Evolutionary conservation across 2,329 filamentous ascomycete species (phyloP).

Genomic region (Verticillium nubilum): DNA sequence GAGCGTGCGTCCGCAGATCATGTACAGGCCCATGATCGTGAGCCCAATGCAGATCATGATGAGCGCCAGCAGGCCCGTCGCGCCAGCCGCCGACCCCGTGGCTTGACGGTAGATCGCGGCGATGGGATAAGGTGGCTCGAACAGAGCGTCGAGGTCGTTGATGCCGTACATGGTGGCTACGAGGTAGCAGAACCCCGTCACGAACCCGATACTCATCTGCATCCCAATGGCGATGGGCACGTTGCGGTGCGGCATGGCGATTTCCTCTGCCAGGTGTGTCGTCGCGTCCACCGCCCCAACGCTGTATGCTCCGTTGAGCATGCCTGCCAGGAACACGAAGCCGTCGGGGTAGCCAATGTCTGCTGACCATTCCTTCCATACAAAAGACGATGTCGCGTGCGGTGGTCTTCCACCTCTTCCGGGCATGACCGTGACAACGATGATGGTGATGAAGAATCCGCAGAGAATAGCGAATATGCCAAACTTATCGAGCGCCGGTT

Average conservation of each 20-base stretch:
- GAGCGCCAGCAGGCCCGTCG: conserved; percentile 42
- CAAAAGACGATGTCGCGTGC: conserved; percentile 28
- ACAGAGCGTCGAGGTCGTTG: conserved; percentile 45
- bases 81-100: conserved; percentile 43
- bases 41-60: conserved; percentile 30
- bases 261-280: conserved; percentile 61
- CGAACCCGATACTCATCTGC: conserved; percentile 43
- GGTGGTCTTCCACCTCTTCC: conserved; percentile 21
- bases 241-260: conserved; percentile 44
- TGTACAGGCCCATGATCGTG: conserved; percentile 28
- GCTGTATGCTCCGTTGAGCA: conserved; percentile 62
- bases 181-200: conserved; percentile 46
- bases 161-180: conserved; percentile 54
- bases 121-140: conserved; percentile 53
- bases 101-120: conserved; percentile 61
- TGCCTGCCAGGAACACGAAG: conserved; percentile 34
- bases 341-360: conserved; percentile 33
- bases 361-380: conserved; percentile 34
- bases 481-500: conserved; percentile 47
- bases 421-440: conserved; percentile 50
- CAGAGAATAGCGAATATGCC: conserved; percentile 46
- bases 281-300: conserved; percentile 63
- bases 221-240: conserved; percentile 48
- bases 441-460: conserved; percentile 48
- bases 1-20: conserved; percentile 32